Conservation (phyloP, 495 filamentous ascomycete species). For the Tuber umbilicatum region DNA sequence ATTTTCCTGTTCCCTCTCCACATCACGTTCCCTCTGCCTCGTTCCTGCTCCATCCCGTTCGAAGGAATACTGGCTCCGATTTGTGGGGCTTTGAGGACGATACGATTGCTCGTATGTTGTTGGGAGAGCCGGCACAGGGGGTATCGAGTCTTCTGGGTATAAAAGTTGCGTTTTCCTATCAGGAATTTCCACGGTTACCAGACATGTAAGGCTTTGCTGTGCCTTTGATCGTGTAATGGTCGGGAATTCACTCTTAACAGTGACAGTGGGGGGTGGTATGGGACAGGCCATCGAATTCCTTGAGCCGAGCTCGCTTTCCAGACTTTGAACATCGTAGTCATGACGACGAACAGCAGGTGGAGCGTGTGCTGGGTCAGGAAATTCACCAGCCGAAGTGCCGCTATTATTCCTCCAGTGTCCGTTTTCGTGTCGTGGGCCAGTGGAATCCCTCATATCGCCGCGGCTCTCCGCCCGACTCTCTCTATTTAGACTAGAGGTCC, state of each 20-base stretch:
- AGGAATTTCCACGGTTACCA: conserved; percentile 89
- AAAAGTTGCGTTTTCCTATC: conserved; percentile 80
- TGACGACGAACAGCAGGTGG: conserved; percentile 56
- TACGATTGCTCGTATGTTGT: conserved; percentile 39
- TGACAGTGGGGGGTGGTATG: conserved; percentile 83
- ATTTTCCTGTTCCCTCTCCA: conserved; percentile 32
- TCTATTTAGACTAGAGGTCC: conserved; percentile 40
- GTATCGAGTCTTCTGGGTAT: conserved; percentile 68
- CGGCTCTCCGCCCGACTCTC: conserved; percentile 47
- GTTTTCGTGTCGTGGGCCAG: conserved; percentile 58
- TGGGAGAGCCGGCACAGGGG: conserved; percentile 53
- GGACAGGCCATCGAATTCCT: conserved; percentile 68
- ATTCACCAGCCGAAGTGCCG: conserved; percentile 57
- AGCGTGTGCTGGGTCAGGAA: conserved; percentile 26
- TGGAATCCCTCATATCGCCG: conserved; percentile 48
- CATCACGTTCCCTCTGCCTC: conserved; percentile 36
- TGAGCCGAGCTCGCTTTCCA: conserved; percentile 81
- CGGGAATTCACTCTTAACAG: conserved; percentile 92
- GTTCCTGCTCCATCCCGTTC: conserved; percentile 45
- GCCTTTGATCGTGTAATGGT: conserved; percentile 86
- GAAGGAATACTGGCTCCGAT: conserved; percentile 39
- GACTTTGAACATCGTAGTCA: conserved; percentile 92
- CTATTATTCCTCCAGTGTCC: conserved; percentile 56
- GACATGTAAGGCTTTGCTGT: conserved; percentile 89
- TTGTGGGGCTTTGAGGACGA: conserved; percentile 36